Conservation (phyloP, 768 basidiomycete genomes). For the Chlorophyllum brunneum region DNA sequence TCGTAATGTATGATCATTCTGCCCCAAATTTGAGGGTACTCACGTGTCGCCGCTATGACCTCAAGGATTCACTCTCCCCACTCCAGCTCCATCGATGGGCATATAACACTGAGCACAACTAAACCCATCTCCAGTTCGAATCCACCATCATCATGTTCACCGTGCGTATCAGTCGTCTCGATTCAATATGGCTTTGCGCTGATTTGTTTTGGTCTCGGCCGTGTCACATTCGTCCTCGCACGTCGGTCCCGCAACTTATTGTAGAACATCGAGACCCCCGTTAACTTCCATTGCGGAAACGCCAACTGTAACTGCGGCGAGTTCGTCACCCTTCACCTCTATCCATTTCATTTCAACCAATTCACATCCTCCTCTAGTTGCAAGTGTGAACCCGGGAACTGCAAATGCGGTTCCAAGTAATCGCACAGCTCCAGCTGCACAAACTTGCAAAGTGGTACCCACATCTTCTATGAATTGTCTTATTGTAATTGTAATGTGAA, state of each 20-base stretch:
- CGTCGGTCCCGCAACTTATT: not conserved
- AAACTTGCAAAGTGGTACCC: not conserved
- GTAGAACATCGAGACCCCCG: not conserved
- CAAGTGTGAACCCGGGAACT: constrained; percentile 7
- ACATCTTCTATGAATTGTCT: not conserved
- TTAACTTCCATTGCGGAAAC: constrained; percentile 5
- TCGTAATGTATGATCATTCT: no score
- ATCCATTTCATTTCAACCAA: not conserved
- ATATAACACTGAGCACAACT: not conserved
- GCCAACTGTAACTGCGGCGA: constrained; percentile 6
- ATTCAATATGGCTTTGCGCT: no score
- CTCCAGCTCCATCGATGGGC: not conserved
- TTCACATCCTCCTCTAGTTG: not conserved
- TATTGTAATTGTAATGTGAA: not conserved
- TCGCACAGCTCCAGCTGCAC: not conserved
- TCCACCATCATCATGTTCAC: constrained; percentile 2
- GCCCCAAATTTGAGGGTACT: no score
- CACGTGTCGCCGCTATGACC: no score
- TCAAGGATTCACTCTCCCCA: no score
- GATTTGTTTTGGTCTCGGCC: no score
- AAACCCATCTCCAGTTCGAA: not conserved
- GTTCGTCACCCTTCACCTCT: not conserved
- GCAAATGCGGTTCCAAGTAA: constrained; percentile 9
- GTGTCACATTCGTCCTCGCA: not conserved
- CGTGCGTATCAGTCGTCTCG: not conserved